Conservation (phyloP, 257 asterid genomes). For the Galeopsis tetrahit region DNA sequence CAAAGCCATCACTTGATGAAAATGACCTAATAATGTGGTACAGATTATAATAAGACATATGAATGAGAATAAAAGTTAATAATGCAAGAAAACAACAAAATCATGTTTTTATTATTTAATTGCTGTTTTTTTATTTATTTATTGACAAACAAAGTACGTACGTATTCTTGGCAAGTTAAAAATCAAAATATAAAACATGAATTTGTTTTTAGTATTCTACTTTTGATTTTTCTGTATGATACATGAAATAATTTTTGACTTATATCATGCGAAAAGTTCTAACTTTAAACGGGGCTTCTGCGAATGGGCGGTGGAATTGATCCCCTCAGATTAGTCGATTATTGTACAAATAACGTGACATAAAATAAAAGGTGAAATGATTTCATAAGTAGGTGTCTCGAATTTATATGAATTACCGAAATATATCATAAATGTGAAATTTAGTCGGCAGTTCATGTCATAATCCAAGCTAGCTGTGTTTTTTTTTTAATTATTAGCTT, state of each 20-base stretch:
- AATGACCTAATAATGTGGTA: constrained; percentile 40
- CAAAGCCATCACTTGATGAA: constrained; percentile 37
- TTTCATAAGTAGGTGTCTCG: no score
- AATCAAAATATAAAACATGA: constrained; percentile 27
- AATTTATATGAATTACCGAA: neutral
- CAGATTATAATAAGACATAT: constrained; percentile 32
- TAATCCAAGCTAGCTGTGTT: constrained; percentile 41
- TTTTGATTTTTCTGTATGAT: no score
- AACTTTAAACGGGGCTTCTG: no score
- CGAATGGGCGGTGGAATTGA: no score
- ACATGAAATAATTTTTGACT: no score
- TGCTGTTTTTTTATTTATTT: neutral
- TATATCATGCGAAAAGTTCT: no score
- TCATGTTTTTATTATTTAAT: neutral
- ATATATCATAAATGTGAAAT: no score
- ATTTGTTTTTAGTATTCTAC: neutral
- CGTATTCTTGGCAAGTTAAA: constrained; percentile 25
- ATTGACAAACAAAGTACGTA: constrained; percentile 28
- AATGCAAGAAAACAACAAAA: constrained; percentile 29
- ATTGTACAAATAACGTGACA: no score
- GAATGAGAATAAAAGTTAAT: constrained; percentile 17
- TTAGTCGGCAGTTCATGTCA: constrained; percentile 22
- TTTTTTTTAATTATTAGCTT: neutral
- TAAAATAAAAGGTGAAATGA: no score
- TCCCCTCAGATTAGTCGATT: no score